Conservation (phyloP, 345 rosid species). For the Physaria fendleri region DNA sequence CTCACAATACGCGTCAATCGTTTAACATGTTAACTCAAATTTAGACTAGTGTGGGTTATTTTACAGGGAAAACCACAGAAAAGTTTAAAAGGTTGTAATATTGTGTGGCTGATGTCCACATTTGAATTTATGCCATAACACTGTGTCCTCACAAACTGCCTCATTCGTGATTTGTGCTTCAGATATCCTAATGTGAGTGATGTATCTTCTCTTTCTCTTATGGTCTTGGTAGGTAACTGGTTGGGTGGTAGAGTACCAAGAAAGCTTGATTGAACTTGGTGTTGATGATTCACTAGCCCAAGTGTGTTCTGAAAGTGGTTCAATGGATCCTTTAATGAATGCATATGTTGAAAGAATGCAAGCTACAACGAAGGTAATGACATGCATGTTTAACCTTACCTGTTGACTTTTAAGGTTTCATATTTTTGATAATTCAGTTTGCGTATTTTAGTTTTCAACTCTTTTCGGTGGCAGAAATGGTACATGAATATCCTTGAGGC, state of each 20-base stretch:
- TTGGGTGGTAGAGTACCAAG: slow-evolving; percentile 99
- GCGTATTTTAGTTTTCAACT: slow-evolving; percentile 1
- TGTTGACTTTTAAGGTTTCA: background rate
- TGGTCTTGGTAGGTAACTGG: slow-evolving; percentile 74
- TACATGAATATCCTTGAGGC: slow-evolving; percentile 92
- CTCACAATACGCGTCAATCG: background rate
- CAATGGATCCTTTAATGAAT: slow-evolving; percentile 99
- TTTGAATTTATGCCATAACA: too few species aligned
- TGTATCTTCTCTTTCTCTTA: slow-evolving; percentile 21
- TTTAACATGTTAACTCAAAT: background rate
- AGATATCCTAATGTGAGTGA: slow-evolving; percentile 17
- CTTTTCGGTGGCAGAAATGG: slow-evolving; percentile 72
- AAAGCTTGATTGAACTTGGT: slow-evolving; percentile 90
- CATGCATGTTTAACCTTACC: slow-evolving; percentile 5
- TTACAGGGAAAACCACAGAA: background rate
- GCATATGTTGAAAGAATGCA: slow-evolving; percentile 98
- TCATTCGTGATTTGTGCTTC: background rate
- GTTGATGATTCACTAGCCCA: slow-evolving; percentile 98
- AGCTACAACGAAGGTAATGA: slow-evolving; percentile 84
- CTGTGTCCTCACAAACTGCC: slow-evolving; percentile 10
- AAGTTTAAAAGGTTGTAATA: background rate
- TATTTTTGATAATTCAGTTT: background rate
- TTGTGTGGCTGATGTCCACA: slow-evolving; percentile 4
- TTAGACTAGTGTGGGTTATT: slow-evolving; percentile 4
- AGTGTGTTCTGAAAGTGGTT: slow-evolving; percentile 99